Base-by-base conservation (phyloP, 1,139 yeast species). In the Geotrichum candidum region DNA sequence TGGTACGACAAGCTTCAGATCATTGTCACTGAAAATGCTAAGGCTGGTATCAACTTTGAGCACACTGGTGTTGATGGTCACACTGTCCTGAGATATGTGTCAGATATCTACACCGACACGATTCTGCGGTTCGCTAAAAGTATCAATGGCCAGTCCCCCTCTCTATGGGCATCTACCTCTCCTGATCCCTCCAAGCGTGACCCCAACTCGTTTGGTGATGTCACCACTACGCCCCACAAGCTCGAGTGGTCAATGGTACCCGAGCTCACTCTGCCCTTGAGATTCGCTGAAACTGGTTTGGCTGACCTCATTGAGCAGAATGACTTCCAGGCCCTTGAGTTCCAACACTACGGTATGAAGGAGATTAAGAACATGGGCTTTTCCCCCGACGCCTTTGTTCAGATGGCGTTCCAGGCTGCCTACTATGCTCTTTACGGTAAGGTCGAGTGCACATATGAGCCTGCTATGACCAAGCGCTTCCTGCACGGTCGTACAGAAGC, bases 41-140 rank as follows among this genome's bases (percentile, higher is more conserved):
- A 89, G 73, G 96, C 96, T 1, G 97, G 97, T 51, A 86, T 91
- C 68, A 91, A 91, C 74, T 91, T 91, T 72, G 97, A 91, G 72
- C 97, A 91, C 72, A 91, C 97, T 0, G 97, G 97, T 69, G 96
- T 91, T 46, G 97, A 91, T 76, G 97, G 97, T 61, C 97, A 91
- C 73, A 91, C 97, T 0, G 96, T 91, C 7, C 78, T 91, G 68
- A 78, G 97, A 65, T 88, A 88, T 77, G 96, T 90, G 18, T 85
- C 91, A 53, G 97, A 91, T 73, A 88, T 91, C 61, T 91, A 90
- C 72, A 91, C 97, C 0, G 97, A 91, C 73, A 87, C 96, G 0
- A 90, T 91, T 61, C 78, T 91, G 65, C 82, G 94, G 56, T 91
- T 90, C 79, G 97, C 97, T 13, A 86, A 84, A 70, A 82, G 89